These are phyloP conservation scores for Arabidopsis arenosa DNA, from an alignment of 345 rosid genomes.

Conservation along the genomic window DNA sequence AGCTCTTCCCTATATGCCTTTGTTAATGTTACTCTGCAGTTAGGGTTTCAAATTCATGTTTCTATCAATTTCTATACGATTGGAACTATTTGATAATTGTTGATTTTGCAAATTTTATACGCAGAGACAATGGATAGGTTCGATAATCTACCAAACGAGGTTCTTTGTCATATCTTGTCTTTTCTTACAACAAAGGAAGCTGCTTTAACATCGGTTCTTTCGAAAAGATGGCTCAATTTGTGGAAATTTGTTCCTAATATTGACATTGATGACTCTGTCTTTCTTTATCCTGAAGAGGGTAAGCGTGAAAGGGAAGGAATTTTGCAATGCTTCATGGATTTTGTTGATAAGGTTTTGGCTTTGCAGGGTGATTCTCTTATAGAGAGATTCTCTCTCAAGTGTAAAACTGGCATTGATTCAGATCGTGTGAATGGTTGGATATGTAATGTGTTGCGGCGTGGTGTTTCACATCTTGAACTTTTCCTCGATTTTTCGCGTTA, in stretches of 20 bases:
- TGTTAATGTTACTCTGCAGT: no score
- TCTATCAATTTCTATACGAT: no score
- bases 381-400: not conserved
- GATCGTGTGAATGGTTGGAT: not conserved
- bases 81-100: no score
- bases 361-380: not conserved
- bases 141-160: no score
- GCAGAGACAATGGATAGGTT: no score
- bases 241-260: not conserved
- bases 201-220: constrained; percentile 8
- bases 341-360: not conserved
- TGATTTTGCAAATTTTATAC: no score
- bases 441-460: not conserved
- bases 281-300: constrained; percentile 15
- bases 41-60: no score
- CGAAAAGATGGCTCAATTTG: constrained; percentile 1
- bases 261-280: not conserved
- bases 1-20: no score
- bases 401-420: not conserved
- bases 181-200: constrained; percentile 4
- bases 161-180: not conserved
- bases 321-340: constrained; percentile 5
- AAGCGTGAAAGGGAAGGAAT: not conserved
- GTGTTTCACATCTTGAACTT: not conserved
- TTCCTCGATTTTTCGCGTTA: not conserved